Evolutionary conservation across 345 rosid genomes (phyloP).

Genomic region (Boechera stricta): DNA sequence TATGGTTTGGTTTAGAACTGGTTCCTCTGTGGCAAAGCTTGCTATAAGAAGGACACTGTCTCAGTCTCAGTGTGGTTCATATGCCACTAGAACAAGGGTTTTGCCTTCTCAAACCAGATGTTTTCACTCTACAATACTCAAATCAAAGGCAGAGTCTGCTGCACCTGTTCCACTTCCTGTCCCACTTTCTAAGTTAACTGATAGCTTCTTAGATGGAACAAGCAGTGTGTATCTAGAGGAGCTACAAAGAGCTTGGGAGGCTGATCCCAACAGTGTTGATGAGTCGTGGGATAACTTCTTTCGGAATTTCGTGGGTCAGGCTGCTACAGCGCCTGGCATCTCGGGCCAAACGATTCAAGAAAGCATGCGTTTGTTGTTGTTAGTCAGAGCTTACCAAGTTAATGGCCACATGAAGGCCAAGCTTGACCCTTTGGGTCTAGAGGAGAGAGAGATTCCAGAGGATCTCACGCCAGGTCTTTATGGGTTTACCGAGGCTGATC

Average conservation of each 20-base stretch:
- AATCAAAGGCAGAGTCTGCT: conserved; percentile 56
- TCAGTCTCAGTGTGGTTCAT: conserved; percentile 58
- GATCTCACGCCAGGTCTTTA: conserved; percentile 70
- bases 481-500: conserved; percentile 74
- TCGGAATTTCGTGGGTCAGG: conserved; percentile 80
- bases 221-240: conserved; percentile 83
- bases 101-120: conserved; percentile 53
- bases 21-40: conserved; percentile 63
- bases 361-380: conserved; percentile 78
- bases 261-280: conserved; percentile 75
- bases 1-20: conserved; percentile 78
- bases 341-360: conserved; percentile 91
- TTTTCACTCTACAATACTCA: conserved; percentile 62
- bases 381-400: conserved; percentile 87
- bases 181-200: conserved; percentile 77
- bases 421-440: conserved; percentile 74
- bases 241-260: conserved; percentile 83
- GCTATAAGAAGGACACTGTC: conserved; percentile 68
- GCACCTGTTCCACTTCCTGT: conserved; percentile 81
- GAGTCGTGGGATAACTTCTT: conserved; percentile 92
- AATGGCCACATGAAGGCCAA: conserved; percentile 89
- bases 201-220: conserved; percentile 78
- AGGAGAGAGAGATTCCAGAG: conserved; percentile 71
- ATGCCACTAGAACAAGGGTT: conserved; percentile 51
- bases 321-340: conserved; percentile 69